Evolutionary conservation across 345 rosid species (phyloP), one percentile per base, ranked within the genome.

Genomic region (Salix viminalis): DNA sequence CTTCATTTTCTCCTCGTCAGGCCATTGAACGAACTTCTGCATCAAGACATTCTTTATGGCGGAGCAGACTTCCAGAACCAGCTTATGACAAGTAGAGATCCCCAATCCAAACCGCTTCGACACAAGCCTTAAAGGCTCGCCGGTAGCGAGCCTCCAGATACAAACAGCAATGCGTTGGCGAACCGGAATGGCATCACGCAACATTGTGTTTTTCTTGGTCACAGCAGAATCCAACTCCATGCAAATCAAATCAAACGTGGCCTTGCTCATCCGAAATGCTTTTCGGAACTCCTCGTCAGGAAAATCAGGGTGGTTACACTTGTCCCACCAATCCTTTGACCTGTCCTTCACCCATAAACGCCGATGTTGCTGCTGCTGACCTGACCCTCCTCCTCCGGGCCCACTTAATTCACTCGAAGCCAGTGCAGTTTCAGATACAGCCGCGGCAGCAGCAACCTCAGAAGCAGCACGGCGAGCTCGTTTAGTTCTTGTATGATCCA

Each of bases 291-390:
- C 91, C 19, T 89, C 91, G 15, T 89, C 94, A 0, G 96, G 90
- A 18, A 86, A 91, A 71, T 90, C 93, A 9, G 87, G 90, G 34
- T 76, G 86, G 82, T 78, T 90, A 4, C 91, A 86, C 52, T 84
- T 58, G 26, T 92, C 96, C 97, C 98, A 94, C 98, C 97, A 94
- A 64, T 90, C 97, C 48, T 92, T 91, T 0, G 94, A 88, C 76
- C 98, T 80, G 68, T 91, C 93, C 70, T 94, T 94, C 56, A 92
- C 98, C 98, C 98, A 94, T 50, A 94, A 56, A 76, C 97, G 84
- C 84, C 98, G 50, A 46, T 46, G 50, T 46, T 46, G 50, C 4
- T 14, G 76, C 24, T 82, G 85, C 60, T 75, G 88, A 21, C 76
- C 80, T 13, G 78, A 75, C 28, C 77, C 44, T 34, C 78, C 28